Base-by-base conservation (phyloP, 345 rosid genomes). In the Eucalyptus urophylla region DNA sequence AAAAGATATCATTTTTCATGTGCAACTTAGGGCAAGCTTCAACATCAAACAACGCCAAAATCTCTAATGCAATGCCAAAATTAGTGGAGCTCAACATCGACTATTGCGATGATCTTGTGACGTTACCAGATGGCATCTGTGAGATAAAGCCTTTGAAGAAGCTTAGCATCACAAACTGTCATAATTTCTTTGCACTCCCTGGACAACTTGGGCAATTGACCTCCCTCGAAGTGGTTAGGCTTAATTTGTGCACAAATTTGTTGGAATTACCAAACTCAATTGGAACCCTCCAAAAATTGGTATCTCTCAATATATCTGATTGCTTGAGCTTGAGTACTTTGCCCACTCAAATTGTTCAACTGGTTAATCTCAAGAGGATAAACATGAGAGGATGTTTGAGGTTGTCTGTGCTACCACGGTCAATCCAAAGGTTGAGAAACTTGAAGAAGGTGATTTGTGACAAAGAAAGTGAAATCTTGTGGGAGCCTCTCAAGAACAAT, bases 111-210 rank as follows among this genome's bases (percentile, higher is more conserved):
- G 93, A 94, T 92, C 89, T 96, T 16, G 62, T 50, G 12, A 91
- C 90, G 87, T 87, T 94, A n/a, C 95, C 94, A 0, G 88, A n/a
- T 40, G 90, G 92, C 88, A 21, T 95, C 2, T 94, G 89, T 69
- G 88, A 90, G 21, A 76, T 90, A 76, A 58, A 49, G 69, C 60
- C 89, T 27, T 50, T 62, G 0, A 62, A 88, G 92, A 95, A 89
- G 40, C 94, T 94, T 25, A 92, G 92, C 92, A 90, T 95, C 92
- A 93, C 94, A 87, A 92, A 94, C n/a, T 96, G 97, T 85, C 93
- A 92, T 86, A 93, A 93, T 69, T 85, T 96, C 43, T 29, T 56
- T 43, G 6, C 14, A 45, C 90, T 96, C 89, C 97, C 96, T 17
- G 87, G 89, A 56, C 90, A 60, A 29, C 90, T 95, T 6, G 92